A percentile compares a stretch with the other conserved stretches of the same genome.
Conservation (phyloP, 2,329 filamentous ascomycete genomes). For the Penicillium brevicompactum region DNA sequence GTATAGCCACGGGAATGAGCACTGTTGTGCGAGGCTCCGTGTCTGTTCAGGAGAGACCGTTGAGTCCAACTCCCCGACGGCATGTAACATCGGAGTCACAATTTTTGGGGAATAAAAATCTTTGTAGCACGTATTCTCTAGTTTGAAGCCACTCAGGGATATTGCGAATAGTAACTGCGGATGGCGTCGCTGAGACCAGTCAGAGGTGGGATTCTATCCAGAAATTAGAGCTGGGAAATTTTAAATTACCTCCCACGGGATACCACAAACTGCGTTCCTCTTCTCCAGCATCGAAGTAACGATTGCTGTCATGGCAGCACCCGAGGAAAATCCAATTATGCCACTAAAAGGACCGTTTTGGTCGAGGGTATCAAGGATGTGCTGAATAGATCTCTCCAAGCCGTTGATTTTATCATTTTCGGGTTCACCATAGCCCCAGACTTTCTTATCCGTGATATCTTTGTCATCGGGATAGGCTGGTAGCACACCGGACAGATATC, state of each 20-base stretch:
- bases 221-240: no score
- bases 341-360: constrained; percentile 1
- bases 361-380: neutral
- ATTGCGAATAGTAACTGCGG: neutral
- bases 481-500: neutral
- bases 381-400: neutral
- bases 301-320: neutral
- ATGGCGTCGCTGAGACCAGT: no score
- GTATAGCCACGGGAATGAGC: neutral
- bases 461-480: constrained; percentile 1
- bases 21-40: neutral
- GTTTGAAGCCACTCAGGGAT: constrained; percentile 1
- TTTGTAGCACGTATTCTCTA: neutral
- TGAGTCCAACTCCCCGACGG: neutral
- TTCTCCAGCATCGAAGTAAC: constrained; percentile 1
- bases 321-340: constrained; percentile 3
- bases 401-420: neutral
- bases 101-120: neutral
- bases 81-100: neutral
- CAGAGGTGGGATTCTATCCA: no score
- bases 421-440: constrained; percentile 1
- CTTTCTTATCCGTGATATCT: neutral
- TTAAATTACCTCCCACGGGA: neutral
- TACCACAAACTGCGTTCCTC: neutral
- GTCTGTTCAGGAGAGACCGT: neutral